Evolutionary conservation across 768 basidiomycete species (phyloP), one percentile per base, ranked within the genome.

Genomic region (Trametes villosa): DNA sequence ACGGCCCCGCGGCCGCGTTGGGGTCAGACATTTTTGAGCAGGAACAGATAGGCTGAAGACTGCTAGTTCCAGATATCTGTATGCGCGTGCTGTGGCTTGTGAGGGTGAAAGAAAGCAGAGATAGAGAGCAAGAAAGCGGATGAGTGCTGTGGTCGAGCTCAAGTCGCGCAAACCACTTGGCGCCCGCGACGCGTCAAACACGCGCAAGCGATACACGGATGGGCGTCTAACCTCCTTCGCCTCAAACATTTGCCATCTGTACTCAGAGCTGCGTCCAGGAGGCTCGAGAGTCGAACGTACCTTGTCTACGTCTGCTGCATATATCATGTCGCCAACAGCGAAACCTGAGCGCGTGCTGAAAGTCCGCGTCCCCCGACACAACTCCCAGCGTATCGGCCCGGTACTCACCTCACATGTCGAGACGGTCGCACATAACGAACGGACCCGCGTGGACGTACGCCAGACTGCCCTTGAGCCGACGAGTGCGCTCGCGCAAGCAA

Each of bases 351-450:
- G 82, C 62, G 74, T 77, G 34, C 80, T 91, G 51, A 85, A 82
- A 70, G 71, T 91, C 66, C 81, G 83, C 54, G 90, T 90, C 52
- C 90, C 91, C 20, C 79, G 87, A 57, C 89, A 91, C 64, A 87
- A 89, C 71, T 84, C 91, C 0, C 90, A 91, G 69, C 80, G 84
- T 17, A 82, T 91, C 57, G 87, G 86, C 2, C 78, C 81, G 59
- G 86, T 88, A 36, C 78, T 92, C 26, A 79, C 78, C 26, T 74
- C 79, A 27, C 81, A 88, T 63, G 84, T 91, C 22, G 81, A 87
- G 63, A 72, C 70, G 22, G 76, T 85, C 29, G 86, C 87, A 15
- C 80, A 79, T 7, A 71, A 76, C 27, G 72, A 85, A 62, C 72
- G 78, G 9, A 67, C 85, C 30, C 72, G 76, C n/a, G 79, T 83